Conservation (phyloP, 768 basidiomycete genomes). For the Pleurotus giganteus region DNA sequence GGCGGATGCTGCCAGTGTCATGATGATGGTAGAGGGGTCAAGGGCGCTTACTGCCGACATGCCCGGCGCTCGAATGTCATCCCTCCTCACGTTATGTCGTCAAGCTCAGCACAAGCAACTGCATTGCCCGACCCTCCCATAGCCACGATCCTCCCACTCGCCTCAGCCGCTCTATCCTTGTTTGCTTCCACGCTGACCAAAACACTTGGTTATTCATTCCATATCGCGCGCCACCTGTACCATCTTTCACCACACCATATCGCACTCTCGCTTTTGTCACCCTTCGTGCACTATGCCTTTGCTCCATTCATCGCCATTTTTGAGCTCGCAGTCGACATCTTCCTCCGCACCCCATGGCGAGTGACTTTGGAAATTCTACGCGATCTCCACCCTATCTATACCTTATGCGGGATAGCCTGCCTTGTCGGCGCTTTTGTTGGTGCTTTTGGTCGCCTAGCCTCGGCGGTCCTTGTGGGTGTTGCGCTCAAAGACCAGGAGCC, state of each 20-base stretch:
- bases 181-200: not conserved
- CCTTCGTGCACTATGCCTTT: slow-evolving; percentile 34
- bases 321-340: slow-evolving; percentile 36
- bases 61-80: no score
- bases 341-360: slow-evolving; percentile 45
- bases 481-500: not conserved
- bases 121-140: not conserved
- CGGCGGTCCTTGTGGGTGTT: not conserved
- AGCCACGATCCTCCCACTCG: not conserved
- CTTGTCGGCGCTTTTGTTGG: slow-evolving; percentile 49
- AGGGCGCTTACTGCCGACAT: no score
- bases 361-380: slow-evolving; percentile 36
- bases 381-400: slow-evolving; percentile 52
- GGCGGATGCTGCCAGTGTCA: slow-evolving; percentile 40
- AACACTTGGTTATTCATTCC: not conserved
- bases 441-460: slow-evolving; percentile 25
- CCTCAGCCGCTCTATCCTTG: not conserved
- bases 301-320: slow-evolving; percentile 45
- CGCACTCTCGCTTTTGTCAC: slow-evolving; percentile 10
- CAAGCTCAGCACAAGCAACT: not conserved
- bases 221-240: slow-evolving; percentile 10
- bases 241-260: slow-evolving; percentile 27
- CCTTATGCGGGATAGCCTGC: slow-evolving; percentile 55
- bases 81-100: no score
- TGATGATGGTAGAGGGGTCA: slow-evolving; percentile 15